Evolutionary conservation across 2,329 filamentous ascomycete genomes (phyloP).

Genomic region (Neofusicoccum kwambonambiense): DNA sequence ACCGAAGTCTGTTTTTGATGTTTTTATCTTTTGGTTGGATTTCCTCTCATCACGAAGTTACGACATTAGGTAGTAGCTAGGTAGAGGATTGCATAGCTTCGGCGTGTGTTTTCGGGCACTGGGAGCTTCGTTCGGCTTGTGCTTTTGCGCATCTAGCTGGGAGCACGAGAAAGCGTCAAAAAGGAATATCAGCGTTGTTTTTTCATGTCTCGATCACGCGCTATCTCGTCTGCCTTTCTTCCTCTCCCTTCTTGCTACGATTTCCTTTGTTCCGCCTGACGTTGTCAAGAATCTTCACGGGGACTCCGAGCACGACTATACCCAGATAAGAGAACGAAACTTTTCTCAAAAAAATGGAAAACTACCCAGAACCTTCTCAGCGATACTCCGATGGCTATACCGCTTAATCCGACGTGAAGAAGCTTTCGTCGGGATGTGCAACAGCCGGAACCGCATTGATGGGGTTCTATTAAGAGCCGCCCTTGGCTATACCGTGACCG

Average conservation of each 20-base stretch:
- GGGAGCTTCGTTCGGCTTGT: neutral
- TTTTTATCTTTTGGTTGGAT: neutral
- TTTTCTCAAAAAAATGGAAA: neutral
- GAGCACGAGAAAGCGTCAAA: neutral
- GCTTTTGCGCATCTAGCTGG: neutral
- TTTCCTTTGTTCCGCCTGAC: neutral
- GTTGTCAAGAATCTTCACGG: neutral
- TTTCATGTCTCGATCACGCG: neutral
- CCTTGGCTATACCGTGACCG: constrained; percentile 5
- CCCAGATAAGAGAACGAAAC: neutral
- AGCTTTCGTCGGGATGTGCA: neutral
- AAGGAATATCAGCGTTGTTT: constrained; percentile 12
- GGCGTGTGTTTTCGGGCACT: constrained; percentile 2
- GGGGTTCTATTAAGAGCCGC: neutral
- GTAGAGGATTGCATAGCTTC: constrained; percentile 16
- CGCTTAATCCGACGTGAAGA: neutral
- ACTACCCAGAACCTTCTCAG: neutral
- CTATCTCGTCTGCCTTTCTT: neutral
- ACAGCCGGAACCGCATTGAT: constrained; percentile 8
- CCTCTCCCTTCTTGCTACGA: neutral
- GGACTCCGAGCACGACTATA: neutral
- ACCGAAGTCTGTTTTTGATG: neutral
- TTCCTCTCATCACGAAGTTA: constrained; percentile 12
- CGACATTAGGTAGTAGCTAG: constrained; percentile 14
- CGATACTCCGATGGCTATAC: neutral